Percentiles rank a stretch among this genome's conserved stretches.
phyloP scores from a whole-genome alignment of 2,329 filamentous ascomycete genomes.

The Gremmenia infestans region DNA sequence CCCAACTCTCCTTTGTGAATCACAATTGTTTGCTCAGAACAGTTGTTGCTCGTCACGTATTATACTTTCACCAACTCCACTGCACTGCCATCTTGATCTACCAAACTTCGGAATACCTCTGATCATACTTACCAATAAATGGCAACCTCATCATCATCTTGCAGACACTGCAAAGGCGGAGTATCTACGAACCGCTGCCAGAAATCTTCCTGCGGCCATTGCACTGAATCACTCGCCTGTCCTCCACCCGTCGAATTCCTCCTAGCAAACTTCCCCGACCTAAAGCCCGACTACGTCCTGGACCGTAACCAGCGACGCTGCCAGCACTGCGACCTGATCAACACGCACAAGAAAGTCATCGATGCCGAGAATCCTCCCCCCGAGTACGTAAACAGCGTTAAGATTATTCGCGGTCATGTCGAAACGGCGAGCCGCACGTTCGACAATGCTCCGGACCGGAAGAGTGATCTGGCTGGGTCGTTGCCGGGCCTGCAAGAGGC shows the following conservation, averaged over 20 bases:
- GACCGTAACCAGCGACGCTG: constrained; percentile 21
- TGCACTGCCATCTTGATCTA: too few species aligned
- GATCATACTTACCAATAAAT: too few species aligned
- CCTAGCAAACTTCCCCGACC: constrained; percentile 9
- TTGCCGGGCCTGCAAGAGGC: constrained; percentile 8
- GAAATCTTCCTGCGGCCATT: constrained; percentile 13
- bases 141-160: not conserved
- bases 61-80: too few species aligned
- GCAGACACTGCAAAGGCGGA: not conserved
- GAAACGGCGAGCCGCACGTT: not conserved
- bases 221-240: not conserved
- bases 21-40: too few species aligned
- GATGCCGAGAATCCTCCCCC: constrained; percentile 14
- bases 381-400: constrained; percentile 7
- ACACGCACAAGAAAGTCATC: constrained; percentile 12
- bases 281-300: constrained; percentile 10
- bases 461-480: not conserved
- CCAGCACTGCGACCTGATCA: constrained; percentile 21
- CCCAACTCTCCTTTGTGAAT: too few species aligned
- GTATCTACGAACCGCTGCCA: not conserved
- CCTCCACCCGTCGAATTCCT: constrained; percentile 21
- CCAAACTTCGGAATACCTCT: too few species aligned
- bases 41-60: too few species aligned
- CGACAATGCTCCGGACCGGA: not conserved
- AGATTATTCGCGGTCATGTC: constrained; percentile 18